These are phyloP conservation scores for Balansia obtecta DNA, from an alignment of 2,329 filamentous ascomycete species.

Conservation along the genomic window DNA sequence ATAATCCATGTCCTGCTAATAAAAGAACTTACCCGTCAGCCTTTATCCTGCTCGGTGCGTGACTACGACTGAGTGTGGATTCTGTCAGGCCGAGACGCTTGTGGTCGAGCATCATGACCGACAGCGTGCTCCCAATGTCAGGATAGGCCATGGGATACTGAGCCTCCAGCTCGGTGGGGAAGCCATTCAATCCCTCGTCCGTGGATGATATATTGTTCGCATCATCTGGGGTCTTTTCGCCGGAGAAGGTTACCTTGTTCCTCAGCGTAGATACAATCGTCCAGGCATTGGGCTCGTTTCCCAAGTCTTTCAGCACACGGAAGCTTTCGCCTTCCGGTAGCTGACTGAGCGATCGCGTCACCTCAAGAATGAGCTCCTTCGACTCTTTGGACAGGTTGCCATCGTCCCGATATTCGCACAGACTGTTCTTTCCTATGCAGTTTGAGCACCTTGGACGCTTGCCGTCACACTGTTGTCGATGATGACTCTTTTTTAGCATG, in stretches of 20 bases:
- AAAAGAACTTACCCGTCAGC: neutral
- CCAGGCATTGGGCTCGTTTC: constrained; percentile 11
- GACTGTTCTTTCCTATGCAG: constrained; percentile 8
- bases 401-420: constrained; percentile 12
- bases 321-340: constrained; percentile 10
- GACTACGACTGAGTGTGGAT: neutral
- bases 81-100: neutral
- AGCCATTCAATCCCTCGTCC: neutral
- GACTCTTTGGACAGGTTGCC: constrained; percentile 3
- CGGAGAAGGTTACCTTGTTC: neutral
- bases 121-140: neutral
- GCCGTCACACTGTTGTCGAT: constrained; percentile 10
- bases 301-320: constrained; percentile 11
- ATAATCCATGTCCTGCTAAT: too few relatives aligned
- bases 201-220: neutral
- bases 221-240: neutral
- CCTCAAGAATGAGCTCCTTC: constrained; percentile 9
- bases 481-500: neutral
- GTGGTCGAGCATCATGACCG: neutral
- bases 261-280: constrained; percentile 12
- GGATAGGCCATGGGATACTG: constrained; percentile 14
- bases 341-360: constrained; percentile 14
- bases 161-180: constrained; percentile 14
- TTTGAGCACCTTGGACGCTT: constrained; percentile 10
- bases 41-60: neutral